Base-by-base conservation (phyloP, 1,284 basidiomycete genomes). In the Microbotryum lychnidis-dioicae region DNA sequence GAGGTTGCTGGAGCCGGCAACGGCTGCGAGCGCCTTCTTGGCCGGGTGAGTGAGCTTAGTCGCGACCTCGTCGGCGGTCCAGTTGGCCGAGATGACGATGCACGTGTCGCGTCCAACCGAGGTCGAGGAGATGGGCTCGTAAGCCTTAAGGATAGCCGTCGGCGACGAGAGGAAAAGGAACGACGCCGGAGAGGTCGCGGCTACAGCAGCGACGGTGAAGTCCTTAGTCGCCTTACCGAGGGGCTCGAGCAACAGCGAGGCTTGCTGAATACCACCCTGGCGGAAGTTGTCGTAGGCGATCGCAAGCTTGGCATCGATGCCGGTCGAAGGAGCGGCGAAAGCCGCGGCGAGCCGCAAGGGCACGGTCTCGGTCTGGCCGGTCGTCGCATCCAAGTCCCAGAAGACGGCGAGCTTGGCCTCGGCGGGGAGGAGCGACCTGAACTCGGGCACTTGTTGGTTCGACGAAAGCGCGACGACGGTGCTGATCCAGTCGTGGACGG, bases 401-500 rank as follows among this genome's bases (percentile, higher is more conserved):
- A 75, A 79, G 72, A 78, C 75, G 18, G 77, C 73, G 66, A 79
- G 70, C 59, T 76, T 75, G 56, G 69, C 65, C 20, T 64, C 60
- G 31, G 69, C 63, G 52, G 71, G 68, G 31, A 63, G 60, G 46
- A 70, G 58, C n/a, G 71, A 51, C 51, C 66, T 67, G 63, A 63
- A 57, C 4, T 69, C 31, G 25, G 62, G 37, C 21, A 67, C 57
- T 12, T 55, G 45, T 45, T 57, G 7, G 21, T 50, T 37, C 20
- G 63, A 37, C 57, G 71, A 54, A 60, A 65, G 47, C 64, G 72
- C 6, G 45, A 74, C 67, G 68, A 87, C 80, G 10, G 76, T 68
- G 7, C 75, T 72, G 10, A 79, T 79, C 46, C 75, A 75, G 46
- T 75, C 79, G 52, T 84, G 70, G 68, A 82, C 84, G 47, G 79